Evolutionary conservation across 1,284 basidiomycete genomes (phyloP), one percentile per base, ranked within the genome.

Genomic region (Mycosarcoma maydis): DNA sequence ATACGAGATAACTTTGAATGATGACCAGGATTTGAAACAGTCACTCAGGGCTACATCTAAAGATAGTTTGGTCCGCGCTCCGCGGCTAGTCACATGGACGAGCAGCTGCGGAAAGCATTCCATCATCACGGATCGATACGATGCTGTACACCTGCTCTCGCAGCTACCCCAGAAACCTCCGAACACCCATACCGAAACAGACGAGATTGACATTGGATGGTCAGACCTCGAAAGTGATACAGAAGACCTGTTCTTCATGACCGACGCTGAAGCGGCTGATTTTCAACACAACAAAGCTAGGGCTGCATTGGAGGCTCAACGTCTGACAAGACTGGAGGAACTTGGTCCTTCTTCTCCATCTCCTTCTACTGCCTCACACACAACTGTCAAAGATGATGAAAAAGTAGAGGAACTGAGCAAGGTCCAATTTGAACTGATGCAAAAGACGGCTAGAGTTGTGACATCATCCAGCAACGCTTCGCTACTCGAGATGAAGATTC

Each of bases 401-500:
- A 19, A 7, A 16, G 34, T 4, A 10, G 17, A 20, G 14, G 4
- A 20, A 26, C 26, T 65, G 11, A 40, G 40, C 10, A 13, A 9
- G 24, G 40, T 83, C 0, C 88, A 91, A 73, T 84, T 82, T 46
- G 85, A 86, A 9, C 84, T 94, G 23, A 92, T 94, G 88, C 83
- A 84, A 9, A 87, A 89, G 59, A 93, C 92, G 0, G 90, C 90
- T 0, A 73, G 77, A 7, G 88, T 91, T 64, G 79, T 94, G 14
- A 77, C 86, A 11, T 83, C 85, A 4, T 90, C 91, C 0, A 87
- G 88, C 4, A 92, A 93, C 73, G 86, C 90, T 6, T 86, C 88
- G 0, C 87, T 91, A 61, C 85, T 94, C 14, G 91, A 92, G 81
- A 88, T 92, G 86, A 87, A 91, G n/a, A 93, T 94, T 59, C 83